phyloP scores from a whole-genome alignment of 2,329 filamentous ascomycete species.

The Fusarium euwallaceae region DNA sequence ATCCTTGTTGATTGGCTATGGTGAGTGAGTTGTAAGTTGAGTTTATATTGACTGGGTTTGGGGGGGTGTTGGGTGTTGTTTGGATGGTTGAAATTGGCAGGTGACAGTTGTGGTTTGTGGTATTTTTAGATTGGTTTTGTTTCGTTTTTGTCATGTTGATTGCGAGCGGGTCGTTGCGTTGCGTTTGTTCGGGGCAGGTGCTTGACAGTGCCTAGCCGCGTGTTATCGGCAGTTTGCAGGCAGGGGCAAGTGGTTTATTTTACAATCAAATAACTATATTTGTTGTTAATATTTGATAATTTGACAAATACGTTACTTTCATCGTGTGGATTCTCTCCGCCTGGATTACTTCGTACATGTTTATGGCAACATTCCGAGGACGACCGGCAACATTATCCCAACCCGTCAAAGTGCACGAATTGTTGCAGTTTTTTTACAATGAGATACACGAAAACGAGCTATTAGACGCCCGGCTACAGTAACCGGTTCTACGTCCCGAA shows the following conservation, averaged over 20 bases:
- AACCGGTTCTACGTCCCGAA: background rate
- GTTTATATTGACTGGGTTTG: conserved; percentile 12
- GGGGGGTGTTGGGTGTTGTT: background rate
- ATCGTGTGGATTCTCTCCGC: background rate
- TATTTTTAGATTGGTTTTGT: background rate
- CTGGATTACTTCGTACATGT: background rate
- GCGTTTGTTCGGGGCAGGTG: background rate
- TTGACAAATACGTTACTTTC: background rate
- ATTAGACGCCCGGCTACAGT: background rate
- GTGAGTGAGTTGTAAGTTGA: background rate
- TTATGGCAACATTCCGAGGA: background rate
- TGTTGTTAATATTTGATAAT: background rate
- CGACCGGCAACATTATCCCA: background rate
- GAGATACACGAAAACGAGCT: background rate
- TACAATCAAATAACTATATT: background rate
- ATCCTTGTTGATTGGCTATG: conserved; percentile 39
- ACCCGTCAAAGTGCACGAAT: too few relatives aligned
- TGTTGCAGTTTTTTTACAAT: too few relatives aligned
- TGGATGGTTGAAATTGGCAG: background rate
- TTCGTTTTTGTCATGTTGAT: background rate
- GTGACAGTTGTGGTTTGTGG: background rate
- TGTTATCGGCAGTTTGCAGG: background rate
- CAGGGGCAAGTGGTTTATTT: background rate
- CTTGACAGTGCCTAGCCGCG: background rate
- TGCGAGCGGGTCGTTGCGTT: conserved; percentile 5